Evolutionary conservation across 202 grass and related monocot genomes (phyloP).

Genomic region (Alloteropsis angusta): DNA sequence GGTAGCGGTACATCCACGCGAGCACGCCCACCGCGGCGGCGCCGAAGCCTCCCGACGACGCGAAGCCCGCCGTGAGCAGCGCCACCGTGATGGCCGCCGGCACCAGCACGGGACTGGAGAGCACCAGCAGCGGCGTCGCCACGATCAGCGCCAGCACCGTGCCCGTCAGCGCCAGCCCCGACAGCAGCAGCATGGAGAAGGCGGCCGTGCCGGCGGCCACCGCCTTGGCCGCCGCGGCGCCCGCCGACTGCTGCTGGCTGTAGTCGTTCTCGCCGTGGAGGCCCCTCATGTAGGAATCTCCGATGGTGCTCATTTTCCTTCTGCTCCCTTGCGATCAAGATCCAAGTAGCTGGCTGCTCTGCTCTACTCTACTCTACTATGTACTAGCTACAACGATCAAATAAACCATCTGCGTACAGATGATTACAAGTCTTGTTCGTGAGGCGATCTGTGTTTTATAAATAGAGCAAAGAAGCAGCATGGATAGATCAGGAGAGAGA

Average conservation of each 20-base stretch:
- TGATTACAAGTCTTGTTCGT: no score
- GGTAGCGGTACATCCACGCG: constrained; percentile 79
- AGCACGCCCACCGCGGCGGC: constrained; percentile 53
- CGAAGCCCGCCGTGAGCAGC: constrained; percentile 48
- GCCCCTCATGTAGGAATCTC: constrained; percentile 20
- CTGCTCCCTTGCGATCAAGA: no score
- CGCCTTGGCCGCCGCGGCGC: constrained; percentile 20
- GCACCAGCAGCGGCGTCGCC: constrained; percentile 71
- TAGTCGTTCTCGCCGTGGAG: constrained; percentile 10
- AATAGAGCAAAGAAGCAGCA: not conserved
- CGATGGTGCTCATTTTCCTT: not conserved
- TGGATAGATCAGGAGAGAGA: no score
- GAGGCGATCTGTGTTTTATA: no score
- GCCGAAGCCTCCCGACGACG: constrained; percentile 51
- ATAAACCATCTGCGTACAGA: no score
- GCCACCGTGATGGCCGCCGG: constrained; percentile 39
- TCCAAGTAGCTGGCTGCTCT: no score
- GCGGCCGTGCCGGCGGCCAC: constrained; percentile 13
- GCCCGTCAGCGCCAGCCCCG: constrained; percentile 41
- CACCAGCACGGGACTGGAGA: constrained; percentile 84
- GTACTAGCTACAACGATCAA: no score
- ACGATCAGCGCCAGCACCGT: constrained; percentile 59
- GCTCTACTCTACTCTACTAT: no score
- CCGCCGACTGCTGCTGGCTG: not conserved
- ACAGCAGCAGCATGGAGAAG: constrained; percentile 52